These are phyloP conservation scores for Thielaviopsis populi DNA, from an alignment of 2,329 filamentous ascomycete species.

Conservation along the genomic window DNA sequence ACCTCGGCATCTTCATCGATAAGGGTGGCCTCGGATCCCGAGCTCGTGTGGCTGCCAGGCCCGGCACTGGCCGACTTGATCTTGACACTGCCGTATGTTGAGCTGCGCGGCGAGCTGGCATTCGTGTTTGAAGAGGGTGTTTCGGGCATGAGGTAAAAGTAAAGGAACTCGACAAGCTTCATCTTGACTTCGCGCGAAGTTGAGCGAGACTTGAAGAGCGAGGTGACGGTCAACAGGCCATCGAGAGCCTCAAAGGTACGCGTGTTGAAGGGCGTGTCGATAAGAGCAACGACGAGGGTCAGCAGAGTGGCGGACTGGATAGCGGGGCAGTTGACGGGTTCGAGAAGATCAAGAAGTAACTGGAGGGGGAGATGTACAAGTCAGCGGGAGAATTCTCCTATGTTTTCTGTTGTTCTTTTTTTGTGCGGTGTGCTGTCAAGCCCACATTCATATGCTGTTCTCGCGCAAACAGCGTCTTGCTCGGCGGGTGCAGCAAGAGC, in stretches of 20 bases:
- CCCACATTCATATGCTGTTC: slow-evolving; percentile 88
- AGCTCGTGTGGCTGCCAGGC: slow-evolving; percentile 25
- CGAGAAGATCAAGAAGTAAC: slow-evolving; percentile 85
- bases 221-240: slow-evolving; percentile 79
- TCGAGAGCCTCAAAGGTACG: slow-evolving; percentile 86
- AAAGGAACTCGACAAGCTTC: slow-evolving; percentile 91
- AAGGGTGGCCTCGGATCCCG: slow-evolving; percentile 19
- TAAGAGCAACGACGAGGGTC: slow-evolving; percentile 74
- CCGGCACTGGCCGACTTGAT: slow-evolving; percentile 38
- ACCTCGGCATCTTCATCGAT: slow-evolving; percentile 31
- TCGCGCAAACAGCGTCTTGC: slow-evolving; percentile 69
- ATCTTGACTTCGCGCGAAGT: slow-evolving; percentile 83
- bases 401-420: not conserved
- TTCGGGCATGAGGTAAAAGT: slow-evolving; percentile 98
- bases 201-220: slow-evolving; percentile 76
- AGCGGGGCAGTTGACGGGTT: slow-evolving; percentile 77
- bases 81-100: not conserved
- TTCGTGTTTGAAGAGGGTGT: slow-evolving; percentile 45
- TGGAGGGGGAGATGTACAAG: slow-evolving; percentile 22
- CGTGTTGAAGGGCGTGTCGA: slow-evolving; percentile 75
- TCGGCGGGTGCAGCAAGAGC: slow-evolving; percentile 78
- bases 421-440: slow-evolving; percentile 15
- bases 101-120: slow-evolving; percentile 14
- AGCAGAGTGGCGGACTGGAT: slow-evolving; percentile 85
- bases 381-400: not conserved